Conservation (phyloP, 164 flowering plant genomes). For the Echeveria elegans region DNA sequence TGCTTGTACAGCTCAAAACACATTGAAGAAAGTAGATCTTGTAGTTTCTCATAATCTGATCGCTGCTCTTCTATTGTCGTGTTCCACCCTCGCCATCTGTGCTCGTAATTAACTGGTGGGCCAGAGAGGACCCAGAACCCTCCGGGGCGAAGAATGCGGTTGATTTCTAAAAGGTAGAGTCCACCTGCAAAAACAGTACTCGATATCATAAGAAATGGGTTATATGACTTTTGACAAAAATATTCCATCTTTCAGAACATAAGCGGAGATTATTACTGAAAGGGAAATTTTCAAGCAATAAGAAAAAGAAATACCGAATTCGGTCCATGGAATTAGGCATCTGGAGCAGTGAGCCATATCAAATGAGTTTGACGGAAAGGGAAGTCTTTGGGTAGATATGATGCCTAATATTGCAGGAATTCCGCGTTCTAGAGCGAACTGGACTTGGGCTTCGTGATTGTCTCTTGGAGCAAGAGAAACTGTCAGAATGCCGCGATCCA, state of each 20-base stretch:
- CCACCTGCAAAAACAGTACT: conserved; percentile 54
- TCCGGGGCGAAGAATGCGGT: conserved; percentile 93
- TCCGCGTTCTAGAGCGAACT: conserved; percentile 97
- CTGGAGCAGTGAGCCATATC: conserved; percentile 99
- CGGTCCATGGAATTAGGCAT: conserved; percentile 99
- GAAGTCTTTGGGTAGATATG: conserved; percentile 92
- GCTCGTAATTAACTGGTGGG: conserved; percentile 90
- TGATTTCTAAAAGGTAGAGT: conserved; percentile 80
- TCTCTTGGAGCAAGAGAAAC: conserved; percentile 98
- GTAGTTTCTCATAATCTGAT: conserved; percentile 73
- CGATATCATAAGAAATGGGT: neutral
- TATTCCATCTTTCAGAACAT: neutral
- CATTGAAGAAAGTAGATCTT: conserved; percentile 64
- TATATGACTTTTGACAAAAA: neutral
- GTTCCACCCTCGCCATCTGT: conserved; percentile 93
- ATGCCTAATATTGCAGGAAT: conserved; percentile 95
- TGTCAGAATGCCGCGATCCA: conserved; percentile 81
- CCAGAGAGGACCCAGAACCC: conserved; percentile 99
- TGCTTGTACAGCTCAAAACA: conserved; percentile 79
- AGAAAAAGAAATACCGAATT: conserved; percentile 55
- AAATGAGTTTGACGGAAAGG: conserved; percentile 93
- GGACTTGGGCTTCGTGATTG: conserved; percentile 98
- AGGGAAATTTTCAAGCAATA: neutral
- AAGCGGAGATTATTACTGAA: neutral
- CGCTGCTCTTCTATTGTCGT: conserved; percentile 85